Base-by-base conservation (phyloP, 495 filamentous ascomycete genomes). In the Xylaria scruposa region DNA sequence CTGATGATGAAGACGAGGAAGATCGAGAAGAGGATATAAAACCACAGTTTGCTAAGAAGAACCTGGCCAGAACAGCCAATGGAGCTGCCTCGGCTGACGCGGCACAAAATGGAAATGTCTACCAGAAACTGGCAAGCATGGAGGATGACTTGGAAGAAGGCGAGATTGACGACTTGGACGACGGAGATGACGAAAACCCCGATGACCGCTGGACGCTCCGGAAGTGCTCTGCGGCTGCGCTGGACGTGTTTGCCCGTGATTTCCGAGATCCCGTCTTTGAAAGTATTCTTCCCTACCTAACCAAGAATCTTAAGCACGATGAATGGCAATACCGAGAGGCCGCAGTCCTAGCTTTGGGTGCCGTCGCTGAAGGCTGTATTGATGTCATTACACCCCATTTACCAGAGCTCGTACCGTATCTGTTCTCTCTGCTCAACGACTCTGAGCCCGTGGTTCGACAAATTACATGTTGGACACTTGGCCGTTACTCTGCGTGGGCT, bases 381-480 rank as follows among this genome's bases (percentile, higher is more conserved):
- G 89, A 92, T 42, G 92, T 91, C 46, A 93, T 99, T 44, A 90
- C 90, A 46, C 97, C 95, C 46, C 94, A 98, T 78, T 90, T 99
- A 31, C 94, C 94, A 0, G 92, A 97, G 70, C 86, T 99, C 47
- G 90, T 98, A 13, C 93, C 93, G 3, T 99, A 97, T 76, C 88
- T 99, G 56, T 92, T 97, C 70, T 93, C 92, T 24, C 84, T 97
- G 3, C 85, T 99, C 9, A 90, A 92, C 46, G 96, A 99, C 76
- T 72, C 85, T 2, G 93, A 98, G 77, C 93, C 97, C 2, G 91
- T 98, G n/a, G 95, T 99, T 29, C 89, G 96, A 40, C 93, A 97
- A 78, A 99, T 99, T 70, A 98, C 97, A 10, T 98, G 96, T 80
- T 99, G 96, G 96, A 95, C 97, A 19, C 85, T 99, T 40, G 95